phyloP scores from a whole-genome alignment of 2,329 filamentous ascomycete species.

The Paraphaeosphaeria minitans region DNA sequence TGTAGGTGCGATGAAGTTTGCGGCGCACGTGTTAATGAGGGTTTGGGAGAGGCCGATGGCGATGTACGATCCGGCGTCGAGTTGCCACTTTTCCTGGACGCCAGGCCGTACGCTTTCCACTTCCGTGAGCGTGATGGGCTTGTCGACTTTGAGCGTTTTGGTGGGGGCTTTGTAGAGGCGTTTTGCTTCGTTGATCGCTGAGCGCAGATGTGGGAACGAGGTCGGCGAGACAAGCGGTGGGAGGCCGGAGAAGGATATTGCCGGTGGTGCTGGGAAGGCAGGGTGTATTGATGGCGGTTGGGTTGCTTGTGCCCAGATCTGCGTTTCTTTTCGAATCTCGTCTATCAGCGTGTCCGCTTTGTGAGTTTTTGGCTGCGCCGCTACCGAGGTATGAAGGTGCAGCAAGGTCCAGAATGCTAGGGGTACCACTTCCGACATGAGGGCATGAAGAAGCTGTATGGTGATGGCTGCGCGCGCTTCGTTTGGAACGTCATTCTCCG shows the following conservation, averaged over 20 bases:
- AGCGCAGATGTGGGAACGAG: constrained; percentile 33
- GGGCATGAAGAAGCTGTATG: constrained; percentile 34
- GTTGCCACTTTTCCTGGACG: constrained; percentile 31
- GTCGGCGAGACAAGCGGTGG: constrained; percentile 15
- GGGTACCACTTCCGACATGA: constrained; percentile 37
- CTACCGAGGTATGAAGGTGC: constrained; percentile 31
- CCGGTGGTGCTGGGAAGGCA: constrained; percentile 42
- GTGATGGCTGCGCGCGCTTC: constrained; percentile 37
- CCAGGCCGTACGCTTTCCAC: constrained; percentile 18
- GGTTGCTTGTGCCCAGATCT: constrained; percentile 34
- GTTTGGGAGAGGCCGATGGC: constrained; percentile 38
- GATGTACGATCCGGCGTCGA: constrained; percentile 33
- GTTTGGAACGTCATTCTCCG: constrained; percentile 32
- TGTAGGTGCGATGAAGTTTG: constrained; percentile 25
- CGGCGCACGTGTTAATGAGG: constrained; percentile 38
- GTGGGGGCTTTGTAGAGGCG: constrained; percentile 37
- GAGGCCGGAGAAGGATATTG: constrained; percentile 30
- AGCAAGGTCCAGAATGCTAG: constrained; percentile 42
- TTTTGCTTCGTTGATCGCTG: constrained; percentile 38
- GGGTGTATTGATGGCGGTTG: constrained; percentile 46
- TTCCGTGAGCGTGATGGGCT: constrained; percentile 31
- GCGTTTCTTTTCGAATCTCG: constrained; percentile 36
- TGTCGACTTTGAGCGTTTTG: constrained; percentile 25
- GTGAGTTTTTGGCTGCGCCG: constrained; percentile 14
- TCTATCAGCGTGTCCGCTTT: constrained; percentile 23